A percentile compares a stretch with the other conserved stretches of the same genome.
These are phyloP conservation scores for Diplodia sapinea DNA, from an alignment of 2,329 filamentous ascomycete species.

Conservation along the genomic window DNA sequence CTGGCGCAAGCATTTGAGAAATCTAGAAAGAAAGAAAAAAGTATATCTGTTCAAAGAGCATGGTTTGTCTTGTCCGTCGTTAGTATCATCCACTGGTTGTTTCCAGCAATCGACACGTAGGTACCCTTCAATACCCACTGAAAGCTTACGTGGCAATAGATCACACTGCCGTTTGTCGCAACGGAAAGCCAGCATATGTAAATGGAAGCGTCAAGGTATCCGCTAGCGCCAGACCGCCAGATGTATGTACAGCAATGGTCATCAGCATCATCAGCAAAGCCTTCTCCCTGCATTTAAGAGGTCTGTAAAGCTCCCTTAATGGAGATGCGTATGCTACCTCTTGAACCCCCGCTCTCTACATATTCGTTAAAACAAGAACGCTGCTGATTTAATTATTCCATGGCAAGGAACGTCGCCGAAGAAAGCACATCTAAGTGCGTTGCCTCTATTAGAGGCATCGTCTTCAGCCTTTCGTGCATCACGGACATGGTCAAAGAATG, in stretches of 20 bases:
- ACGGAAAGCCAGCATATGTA: neutral
- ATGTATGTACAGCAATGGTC: neutral
- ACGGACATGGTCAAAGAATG: neutral
- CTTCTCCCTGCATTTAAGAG: neutral
- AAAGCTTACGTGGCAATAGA: neutral
- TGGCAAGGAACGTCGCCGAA: neutral
- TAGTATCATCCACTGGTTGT: too few species aligned
- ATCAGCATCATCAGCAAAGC: neutral
- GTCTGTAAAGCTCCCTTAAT: neutral
- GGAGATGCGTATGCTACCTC: neutral
- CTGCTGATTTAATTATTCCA: neutral
- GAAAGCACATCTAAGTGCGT: neutral
- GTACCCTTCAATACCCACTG: neutral
- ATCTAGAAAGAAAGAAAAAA: neutral
- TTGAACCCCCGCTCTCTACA: neutral
- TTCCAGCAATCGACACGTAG: neutral
- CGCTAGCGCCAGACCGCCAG: neutral
- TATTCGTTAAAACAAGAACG: neutral
- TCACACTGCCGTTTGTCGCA: neutral
- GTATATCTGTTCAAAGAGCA: too few species aligned
- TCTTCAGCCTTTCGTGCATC: neutral
- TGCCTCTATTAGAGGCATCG: neutral
- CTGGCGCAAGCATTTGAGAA: slow-evolving; percentile 12
- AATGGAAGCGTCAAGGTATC: neutral
- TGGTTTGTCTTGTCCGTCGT: neutral